Percentiles rank a stretch among this genome's conserved stretches.
Evolutionary conservation across 78 protist genomes (phyloP).

Genomic region (Capsaspora owczarzaki): DNA sequence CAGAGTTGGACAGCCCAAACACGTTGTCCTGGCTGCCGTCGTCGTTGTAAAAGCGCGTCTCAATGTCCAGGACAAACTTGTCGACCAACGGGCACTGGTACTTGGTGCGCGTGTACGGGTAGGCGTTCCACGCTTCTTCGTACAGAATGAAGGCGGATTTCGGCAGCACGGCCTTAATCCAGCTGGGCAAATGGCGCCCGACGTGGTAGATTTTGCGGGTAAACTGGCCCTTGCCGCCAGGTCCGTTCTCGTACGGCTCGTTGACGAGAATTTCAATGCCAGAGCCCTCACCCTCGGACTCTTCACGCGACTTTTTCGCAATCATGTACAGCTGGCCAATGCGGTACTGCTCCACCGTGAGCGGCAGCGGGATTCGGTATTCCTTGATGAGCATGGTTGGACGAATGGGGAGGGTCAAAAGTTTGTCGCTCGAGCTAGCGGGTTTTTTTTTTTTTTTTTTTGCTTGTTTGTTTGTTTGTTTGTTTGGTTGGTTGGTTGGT

Average conservation of each 20-base stretch:
- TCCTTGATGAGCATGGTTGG: slow-evolving; percentile 14
- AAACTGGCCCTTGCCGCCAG: slow-evolving; percentile 47
- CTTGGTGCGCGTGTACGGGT: slow-evolving; percentile 37
- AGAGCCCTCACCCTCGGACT: neutral
- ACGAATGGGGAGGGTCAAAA: no score
- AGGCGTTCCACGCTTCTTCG: slow-evolving; percentile 78
- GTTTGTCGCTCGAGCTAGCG: no score
- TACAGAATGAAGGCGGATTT: slow-evolving; percentile 41
- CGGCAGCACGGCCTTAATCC: slow-evolving; percentile 47
- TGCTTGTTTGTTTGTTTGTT: no score
- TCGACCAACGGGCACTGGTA: slow-evolving; percentile 19
- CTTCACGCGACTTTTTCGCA: slow-evolving; percentile 10
- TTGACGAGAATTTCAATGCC: slow-evolving; percentile 29
- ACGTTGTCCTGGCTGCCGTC: slow-evolving; percentile 48
- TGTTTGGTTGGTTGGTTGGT: no score
- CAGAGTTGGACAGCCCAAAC: neutral
- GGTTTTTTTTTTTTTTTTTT: no score
- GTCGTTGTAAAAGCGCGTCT: slow-evolving; percentile 49
- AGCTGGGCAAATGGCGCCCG: slow-evolving; percentile 14
- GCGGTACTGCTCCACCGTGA: slow-evolving; percentile 31
- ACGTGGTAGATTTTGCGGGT: slow-evolving; percentile 60
- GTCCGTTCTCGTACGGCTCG: slow-evolving; percentile 23
- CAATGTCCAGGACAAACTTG: slow-evolving; percentile 45
- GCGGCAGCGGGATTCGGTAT: slow-evolving; percentile 14
- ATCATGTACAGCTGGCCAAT: slow-evolving; percentile 28